Base-by-base conservation (phyloP, 768 basidiomycete genomes). In the Mycena indigotica region DNA sequence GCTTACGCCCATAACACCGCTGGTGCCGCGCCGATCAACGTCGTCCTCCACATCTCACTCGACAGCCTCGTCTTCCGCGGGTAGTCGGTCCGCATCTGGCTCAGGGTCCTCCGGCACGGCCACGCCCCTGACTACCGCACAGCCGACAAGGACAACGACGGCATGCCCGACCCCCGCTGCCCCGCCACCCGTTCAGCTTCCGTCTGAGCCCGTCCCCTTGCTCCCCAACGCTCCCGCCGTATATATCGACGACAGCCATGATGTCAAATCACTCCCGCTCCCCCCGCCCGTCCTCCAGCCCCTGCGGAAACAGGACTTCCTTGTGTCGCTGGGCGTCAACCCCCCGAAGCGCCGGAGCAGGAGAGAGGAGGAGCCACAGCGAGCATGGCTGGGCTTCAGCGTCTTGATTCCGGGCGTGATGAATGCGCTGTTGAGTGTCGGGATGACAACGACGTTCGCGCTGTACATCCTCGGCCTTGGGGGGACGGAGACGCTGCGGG, bases 261-360 rank as follows among this genome's bases (percentile, higher is more conserved):
- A n/a, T n/a, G 50, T 38, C 3, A 60, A 58, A 32, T 41, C 49
- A 2, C 57, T 63, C 10, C 62, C 62, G 5, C 48, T 39, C 3
- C 62, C 41, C 1, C 62, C 58, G 19, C 23, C 35, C 16, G 55
- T 55, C 49, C 58, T 63, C 19, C 55, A 63, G 44, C 62, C 62
- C 21, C 62, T 63, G 5, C 57, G 62, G 19, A 63, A 63, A 52
- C 48, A 57, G 41, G 62, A 63, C 15, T 30, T 32, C 5, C 39
- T 53, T 55, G 49, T 28, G 28, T 25, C 56, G 54, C 28, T 50
- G n/a, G 29, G 56, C 49, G 45, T 23, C 32, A 0, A 28, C 46
- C 15, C 57, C 54, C 30, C 44, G 19, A 8, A 12, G n/a, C 48
- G 48, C 8, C 41, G 15, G 8, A 8, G 13, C 13, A 51, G 52